phyloP scores from a whole-genome alignment of 192 early-diverging fungal genomes.

The Irineochytrium annulatum region DNA sequence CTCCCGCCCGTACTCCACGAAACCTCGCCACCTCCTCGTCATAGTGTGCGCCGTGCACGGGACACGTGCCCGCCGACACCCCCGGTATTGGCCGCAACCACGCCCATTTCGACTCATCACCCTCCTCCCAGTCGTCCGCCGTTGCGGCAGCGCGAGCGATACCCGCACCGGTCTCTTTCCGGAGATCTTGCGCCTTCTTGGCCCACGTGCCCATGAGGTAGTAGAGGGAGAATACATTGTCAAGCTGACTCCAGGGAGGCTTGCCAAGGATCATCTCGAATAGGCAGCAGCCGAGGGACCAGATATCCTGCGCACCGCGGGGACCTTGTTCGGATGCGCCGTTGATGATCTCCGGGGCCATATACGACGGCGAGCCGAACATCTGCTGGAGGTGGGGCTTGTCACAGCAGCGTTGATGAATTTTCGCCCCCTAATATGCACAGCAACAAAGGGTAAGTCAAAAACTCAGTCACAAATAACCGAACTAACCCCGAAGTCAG shows the following conservation, averaged over 20 bases:
- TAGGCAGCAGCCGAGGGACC: slow-evolving; percentile 25
- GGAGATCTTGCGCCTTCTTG: not conserved
- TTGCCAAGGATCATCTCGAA: slow-evolving; percentile 28
- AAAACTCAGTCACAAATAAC: slow-evolving; percentile 1
- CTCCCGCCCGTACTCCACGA: not conserved
- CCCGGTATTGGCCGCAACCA: no score
- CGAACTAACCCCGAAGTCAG: slow-evolving; percentile 2
- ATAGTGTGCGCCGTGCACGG: not conserved
- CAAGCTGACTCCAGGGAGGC: slow-evolving; percentile 16
- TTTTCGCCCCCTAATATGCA: slow-evolving; percentile 1
- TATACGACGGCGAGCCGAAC: slow-evolving; percentile 20
- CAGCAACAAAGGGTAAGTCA: not conserved
- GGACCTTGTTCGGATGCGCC: not conserved
- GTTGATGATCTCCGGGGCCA: slow-evolving; percentile 18
- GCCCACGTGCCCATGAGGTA: slow-evolving; percentile 8
- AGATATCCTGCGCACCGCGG: slow-evolving; percentile 18
- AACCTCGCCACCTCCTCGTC: not conserved
- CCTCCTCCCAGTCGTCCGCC: no score
- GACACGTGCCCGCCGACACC: no score
- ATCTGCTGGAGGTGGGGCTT: slow-evolving; percentile 13
- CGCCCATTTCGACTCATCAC: not conserved
- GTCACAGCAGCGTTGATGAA: slow-evolving; percentile 15
- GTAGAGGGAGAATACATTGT: slow-evolving; percentile 27
- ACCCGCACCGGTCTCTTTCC: no score
- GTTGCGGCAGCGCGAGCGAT: no score